Base-by-base conservation (phyloP, 768 basidiomycete genomes). In the Russula sp. region DNA sequence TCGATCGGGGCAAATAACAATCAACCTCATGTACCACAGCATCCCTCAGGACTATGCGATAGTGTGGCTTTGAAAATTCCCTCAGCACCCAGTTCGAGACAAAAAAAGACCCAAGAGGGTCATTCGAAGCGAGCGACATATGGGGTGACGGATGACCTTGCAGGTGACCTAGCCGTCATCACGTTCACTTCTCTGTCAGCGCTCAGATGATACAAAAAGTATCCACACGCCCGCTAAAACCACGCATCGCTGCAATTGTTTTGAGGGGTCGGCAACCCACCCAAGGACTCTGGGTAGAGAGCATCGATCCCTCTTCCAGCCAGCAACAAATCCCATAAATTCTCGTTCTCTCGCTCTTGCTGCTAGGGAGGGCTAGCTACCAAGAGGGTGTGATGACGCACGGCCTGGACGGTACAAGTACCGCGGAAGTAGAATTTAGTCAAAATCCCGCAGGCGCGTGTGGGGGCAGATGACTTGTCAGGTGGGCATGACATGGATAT, bases 381-480 rank as follows among this genome's bases (percentile, higher is more conserved):
- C 3, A 29, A 29, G 25, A 29, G 25, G 25, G 25, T 1, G 25
- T 29, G 25, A 29, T 29, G 25, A 29, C 25, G 25, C 25, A 47
- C 46, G 29, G n/a, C n/a, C 46, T 22, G 22, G 46, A 47, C 16
- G 7, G n/a, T 43, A n/a, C 43, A n/a, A 20, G 58, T 45, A 20
- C 34, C 34, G 60, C 47, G 55, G 48, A 29, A 59, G 50, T 36
- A 35, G 42, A 52, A 59, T 25, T 52, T 49, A 36, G 60, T 50
- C 32, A 25, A 36, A 49, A 20, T 52, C 42, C 52, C 35, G 48
- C 41, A 32, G 43, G 49, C 48, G 56, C 60, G 48, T 61, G 60
- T 29, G 8, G 29, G 29, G 49, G 49, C 60, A 61, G 56, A 61
- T 61, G 60, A 61, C 56, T 49, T 45, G 52, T 61, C 60, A 61